Conservation (phyloP, 257 asterid genomes). For the Penstemon davidsonii region DNA sequence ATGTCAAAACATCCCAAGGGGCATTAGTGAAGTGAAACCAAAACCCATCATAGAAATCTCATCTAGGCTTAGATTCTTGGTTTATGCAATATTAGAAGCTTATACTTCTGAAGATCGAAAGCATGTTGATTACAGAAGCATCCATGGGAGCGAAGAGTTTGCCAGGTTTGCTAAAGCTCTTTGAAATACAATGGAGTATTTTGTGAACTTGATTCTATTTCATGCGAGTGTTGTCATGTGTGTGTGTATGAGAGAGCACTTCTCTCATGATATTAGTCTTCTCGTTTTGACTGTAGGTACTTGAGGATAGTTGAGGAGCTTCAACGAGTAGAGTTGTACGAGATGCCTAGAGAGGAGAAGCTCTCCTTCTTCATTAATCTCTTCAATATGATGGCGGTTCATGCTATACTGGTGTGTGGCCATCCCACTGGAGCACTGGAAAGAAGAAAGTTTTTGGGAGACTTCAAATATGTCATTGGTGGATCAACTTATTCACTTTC, state of each 20-base stretch:
- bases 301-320: slow-evolving; percentile 85
- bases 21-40: slow-evolving; percentile 76
- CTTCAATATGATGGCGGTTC: slow-evolving; percentile 72
- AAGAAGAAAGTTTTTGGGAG: slow-evolving; percentile 72
- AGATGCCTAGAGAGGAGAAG: slow-evolving; percentile 80
- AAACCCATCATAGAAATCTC: slow-evolving; percentile 80
- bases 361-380: slow-evolving; percentile 84
- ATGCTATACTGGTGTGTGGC: slow-evolving; percentile 71
- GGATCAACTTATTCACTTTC: slow-evolving; percentile 85
- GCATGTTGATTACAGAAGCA: slow-evolving; percentile 76
- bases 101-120: slow-evolving; percentile 76
- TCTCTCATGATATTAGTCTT: slow-evolving; percentile 1
- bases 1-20: slow-evolving; percentile 88
- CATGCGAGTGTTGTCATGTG: not conserved
- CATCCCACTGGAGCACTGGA: slow-evolving; percentile 77
- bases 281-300: slow-evolving; percentile 47
- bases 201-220: not conserved
- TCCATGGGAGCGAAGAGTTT: slow-evolving; percentile 92
- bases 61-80: slow-evolving; percentile 63
- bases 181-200: not conserved
- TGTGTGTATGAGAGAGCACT: not conserved
- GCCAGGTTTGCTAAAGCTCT: slow-evolving; percentile 56
- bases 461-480: slow-evolving; percentile 90
- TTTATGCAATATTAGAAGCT: slow-evolving; percentile 74
- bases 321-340: slow-evolving; percentile 70